Evolutionary conservation across 192 early-diverging fungal genomes (phyloP).

Genomic region (Gonapodya sp.): DNA sequence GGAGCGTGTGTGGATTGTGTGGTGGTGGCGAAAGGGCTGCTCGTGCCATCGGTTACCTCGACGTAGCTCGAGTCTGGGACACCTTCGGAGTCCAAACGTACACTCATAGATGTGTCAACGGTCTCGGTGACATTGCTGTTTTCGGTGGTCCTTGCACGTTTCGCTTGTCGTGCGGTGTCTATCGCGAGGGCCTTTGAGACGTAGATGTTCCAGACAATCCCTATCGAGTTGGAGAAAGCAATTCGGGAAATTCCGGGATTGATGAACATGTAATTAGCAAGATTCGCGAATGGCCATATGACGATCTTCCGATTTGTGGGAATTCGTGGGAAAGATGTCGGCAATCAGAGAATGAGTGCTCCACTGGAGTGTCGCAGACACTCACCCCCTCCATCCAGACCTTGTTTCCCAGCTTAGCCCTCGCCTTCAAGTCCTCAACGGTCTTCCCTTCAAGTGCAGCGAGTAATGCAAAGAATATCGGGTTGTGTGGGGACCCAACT

Average conservation of each 20-base stretch:
- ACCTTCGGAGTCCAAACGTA: too few species aligned
- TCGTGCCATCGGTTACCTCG: too few species aligned
- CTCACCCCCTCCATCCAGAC: background rate
- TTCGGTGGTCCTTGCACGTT: too few species aligned
- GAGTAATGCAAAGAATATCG: background rate
- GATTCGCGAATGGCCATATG: background rate
- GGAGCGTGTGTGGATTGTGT: too few species aligned
- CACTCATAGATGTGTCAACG: too few species aligned
- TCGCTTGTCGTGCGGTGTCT: background rate
- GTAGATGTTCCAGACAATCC: background rate
- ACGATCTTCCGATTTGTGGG: background rate
- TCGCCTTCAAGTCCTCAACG: background rate
- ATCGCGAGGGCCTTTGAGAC: background rate
- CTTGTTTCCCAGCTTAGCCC: background rate
- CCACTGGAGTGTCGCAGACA: too few species aligned
- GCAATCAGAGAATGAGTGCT: too few species aligned
- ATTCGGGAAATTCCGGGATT: background rate
- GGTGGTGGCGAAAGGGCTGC: too few species aligned
- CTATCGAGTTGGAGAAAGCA: background rate
- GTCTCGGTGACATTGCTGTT: background rate
- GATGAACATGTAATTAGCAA: background rate
- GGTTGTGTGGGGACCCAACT: background rate
- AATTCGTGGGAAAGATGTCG: too few species aligned
- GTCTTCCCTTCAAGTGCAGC: background rate
- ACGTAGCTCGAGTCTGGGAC: too few species aligned